Base-by-base conservation (phyloP, 2,329 filamentous ascomycete genomes). In the Fusarium sp. region DNA sequence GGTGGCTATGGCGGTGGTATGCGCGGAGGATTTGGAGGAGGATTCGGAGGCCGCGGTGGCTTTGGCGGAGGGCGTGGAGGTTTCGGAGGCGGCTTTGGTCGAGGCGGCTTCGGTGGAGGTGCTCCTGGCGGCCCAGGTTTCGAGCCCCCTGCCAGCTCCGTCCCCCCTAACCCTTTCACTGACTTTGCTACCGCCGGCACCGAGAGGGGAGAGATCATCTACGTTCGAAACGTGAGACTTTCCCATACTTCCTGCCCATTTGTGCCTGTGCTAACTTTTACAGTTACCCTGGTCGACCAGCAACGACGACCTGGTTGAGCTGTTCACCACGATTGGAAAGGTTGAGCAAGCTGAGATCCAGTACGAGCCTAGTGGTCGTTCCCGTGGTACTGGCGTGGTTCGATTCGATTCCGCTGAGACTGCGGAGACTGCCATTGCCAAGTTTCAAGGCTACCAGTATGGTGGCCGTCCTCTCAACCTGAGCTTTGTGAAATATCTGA, bases 311-410 rank as follows among this genome's bases (percentile, higher is more conserved):
- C 86, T 99, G 31, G 90, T 98, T 63, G 96, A 99, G 81, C 88
- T 99, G 25, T 99, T 99, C 86, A 95, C 93, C 23, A 99, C 96
- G 16, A 99, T 99, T 79, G 96, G 96, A 73, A 97, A 97, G 82
- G 96, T 99, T 66, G 94, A 98, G 78, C 94, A 96, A 78, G 96
- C 96, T n/a, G 96, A 99, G 84, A 98, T 99, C 63, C 96, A 99
- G 83, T 98, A 99, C 79, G 96, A 99, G 82, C 93, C 94, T 8
- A 98, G 97, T 78, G 96, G 96, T 49, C 93, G 96, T 77, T 99
- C 96, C 67, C 93, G 94, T 73, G 96, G 96, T 73, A 96, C 93
- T 66, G 96, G 96, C 80, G 96, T 99, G n/a, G 96, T 99, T 62
- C 92, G 96, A 70, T 98, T 99, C 80, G 94, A 97, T 79, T 89